phyloP scores from a whole-genome alignment of 1,284 basidiomycete genomes.

The Athelia sp. region DNA sequence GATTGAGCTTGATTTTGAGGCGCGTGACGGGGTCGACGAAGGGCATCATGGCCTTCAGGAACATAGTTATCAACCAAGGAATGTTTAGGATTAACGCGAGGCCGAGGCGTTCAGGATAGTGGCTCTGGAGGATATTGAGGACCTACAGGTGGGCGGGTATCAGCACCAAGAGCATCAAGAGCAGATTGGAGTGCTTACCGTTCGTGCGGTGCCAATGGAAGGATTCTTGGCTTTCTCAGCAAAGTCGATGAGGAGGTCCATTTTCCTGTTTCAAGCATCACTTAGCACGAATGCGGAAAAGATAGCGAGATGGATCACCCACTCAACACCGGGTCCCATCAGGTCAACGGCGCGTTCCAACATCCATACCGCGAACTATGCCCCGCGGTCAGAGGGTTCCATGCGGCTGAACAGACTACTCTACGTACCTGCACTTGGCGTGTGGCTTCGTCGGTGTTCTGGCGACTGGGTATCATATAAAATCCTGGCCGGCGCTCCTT shows the following conservation, averaged over 20 bases:
- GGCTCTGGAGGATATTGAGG: conserved; percentile 77
- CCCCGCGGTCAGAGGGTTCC: conserved; percentile 65
- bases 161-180: background rate
- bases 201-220: conserved; percentile 56
- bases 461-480: conserved; percentile 78
- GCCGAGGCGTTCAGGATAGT: conserved; percentile 93
- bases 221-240: conserved; percentile 78
- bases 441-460: conserved; percentile 75
- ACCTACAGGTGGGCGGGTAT: conserved; percentile 26
- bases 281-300: conserved; percentile 1
- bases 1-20: conserved; percentile 67
- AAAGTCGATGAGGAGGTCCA: conserved; percentile 80
- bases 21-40: conserved; percentile 80
- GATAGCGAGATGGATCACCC: conserved; percentile 19
- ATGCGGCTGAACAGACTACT: conserved; percentile 39
- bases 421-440: conserved; percentile 37
- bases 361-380: conserved; percentile 74
- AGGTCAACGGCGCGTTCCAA: conserved; percentile 69
- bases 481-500: conserved; percentile 58
- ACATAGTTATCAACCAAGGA: conserved; percentile 75
- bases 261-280: conserved; percentile 34
- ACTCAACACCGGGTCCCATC: conserved; percentile 77
- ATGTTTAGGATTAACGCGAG: conserved; percentile 79
- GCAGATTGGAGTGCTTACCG: conserved; percentile 22
- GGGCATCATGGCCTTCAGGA: conserved; percentile 82